phyloP scores from a whole-genome alignment of 768 basidiomycete species.

The Lentinula sp. region DNA sequence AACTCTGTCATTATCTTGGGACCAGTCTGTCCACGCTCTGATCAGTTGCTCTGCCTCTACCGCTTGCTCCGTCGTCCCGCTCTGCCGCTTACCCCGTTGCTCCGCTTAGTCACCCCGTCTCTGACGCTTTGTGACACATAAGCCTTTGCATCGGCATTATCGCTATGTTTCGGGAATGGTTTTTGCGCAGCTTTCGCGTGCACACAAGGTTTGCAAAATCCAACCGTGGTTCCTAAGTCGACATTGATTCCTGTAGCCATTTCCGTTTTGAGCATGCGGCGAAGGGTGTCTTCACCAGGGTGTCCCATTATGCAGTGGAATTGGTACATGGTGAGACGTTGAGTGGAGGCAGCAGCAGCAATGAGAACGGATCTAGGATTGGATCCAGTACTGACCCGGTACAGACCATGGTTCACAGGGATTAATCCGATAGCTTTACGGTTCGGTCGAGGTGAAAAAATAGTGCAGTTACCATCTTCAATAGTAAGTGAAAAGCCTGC shows the following conservation, averaged over 20 bases:
- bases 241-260: slow-evolving; percentile 18
- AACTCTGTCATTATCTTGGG: too few relatives aligned
- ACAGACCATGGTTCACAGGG: slow-evolving; percentile 19
- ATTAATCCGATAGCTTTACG: slow-evolving; percentile 15
- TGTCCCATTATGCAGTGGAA: slow-evolving; percentile 24
- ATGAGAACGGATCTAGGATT: not conserved
- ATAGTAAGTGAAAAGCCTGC: slow-evolving; percentile 12
- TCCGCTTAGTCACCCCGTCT: too few relatives aligned
- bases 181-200: slow-evolving; percentile 19
- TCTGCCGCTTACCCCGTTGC: too few relatives aligned
- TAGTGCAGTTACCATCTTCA: slow-evolving; percentile 7
- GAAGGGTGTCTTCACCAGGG: slow-evolving; percentile 12
- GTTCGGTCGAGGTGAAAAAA: slow-evolving; percentile 9
- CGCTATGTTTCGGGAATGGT: slow-evolving; percentile 14
- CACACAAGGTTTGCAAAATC: slow-evolving; percentile 19
- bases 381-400: slow-evolving; percentile 11
- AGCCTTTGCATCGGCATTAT: slow-evolving; percentile 8
- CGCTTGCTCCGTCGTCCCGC: too few relatives aligned
- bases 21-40: too few relatives aligned
- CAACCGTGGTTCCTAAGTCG: slow-evolving; percentile 1
- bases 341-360: not conserved
- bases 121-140: too few relatives aligned
- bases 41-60: too few relatives aligned
- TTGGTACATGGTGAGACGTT: slow-evolving; percentile 7
- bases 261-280: slow-evolving; percentile 12